Conservation (phyloP, 202 grass and related monocot genomes). For the Panicum virgatum region DNA sequence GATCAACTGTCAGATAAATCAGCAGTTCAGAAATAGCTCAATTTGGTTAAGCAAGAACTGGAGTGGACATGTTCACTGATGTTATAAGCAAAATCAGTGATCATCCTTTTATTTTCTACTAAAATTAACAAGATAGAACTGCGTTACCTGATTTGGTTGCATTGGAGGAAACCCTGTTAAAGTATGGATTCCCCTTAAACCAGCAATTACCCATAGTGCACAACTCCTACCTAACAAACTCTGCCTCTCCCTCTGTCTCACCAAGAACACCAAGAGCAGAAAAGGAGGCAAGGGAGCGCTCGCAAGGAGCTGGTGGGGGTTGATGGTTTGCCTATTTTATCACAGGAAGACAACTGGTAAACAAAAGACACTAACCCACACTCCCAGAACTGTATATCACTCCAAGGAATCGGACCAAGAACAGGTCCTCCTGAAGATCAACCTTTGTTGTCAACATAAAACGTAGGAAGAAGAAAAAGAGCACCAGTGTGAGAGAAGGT, state of each 20-base stretch:
- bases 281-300: background rate
- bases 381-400: background rate
- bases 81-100: too few species aligned
- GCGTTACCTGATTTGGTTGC: slow-evolving; percentile 62
- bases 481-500: slow-evolving; percentile 7
- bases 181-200: slow-evolving; percentile 51
- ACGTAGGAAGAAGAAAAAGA: slow-evolving; percentile 12
- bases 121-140: slow-evolving; percentile 17
- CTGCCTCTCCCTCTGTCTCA: slow-evolving; percentile 22
- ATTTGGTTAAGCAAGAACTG: background rate
- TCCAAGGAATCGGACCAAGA: slow-evolving; percentile 14
- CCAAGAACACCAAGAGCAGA: slow-evolving; percentile 34
- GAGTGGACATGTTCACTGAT: background rate
- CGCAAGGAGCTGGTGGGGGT: background rate
- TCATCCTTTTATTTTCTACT: too few species aligned
- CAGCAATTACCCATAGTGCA: slow-evolving; percentile 79
- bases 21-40: background rate
- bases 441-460: slow-evolving; percentile 16
- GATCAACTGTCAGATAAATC: slow-evolving; percentile 2
- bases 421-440: slow-evolving; percentile 25
- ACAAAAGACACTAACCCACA: background rate
- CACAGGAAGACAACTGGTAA: background rate
- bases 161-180: slow-evolving; percentile 83
- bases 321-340: slow-evolving; percentile 16
- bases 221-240: slow-evolving; percentile 14